Evolutionary conservation across 495 filamentous ascomycete genomes (phyloP).

Genomic region (Delitschia confertaspora): DNA sequence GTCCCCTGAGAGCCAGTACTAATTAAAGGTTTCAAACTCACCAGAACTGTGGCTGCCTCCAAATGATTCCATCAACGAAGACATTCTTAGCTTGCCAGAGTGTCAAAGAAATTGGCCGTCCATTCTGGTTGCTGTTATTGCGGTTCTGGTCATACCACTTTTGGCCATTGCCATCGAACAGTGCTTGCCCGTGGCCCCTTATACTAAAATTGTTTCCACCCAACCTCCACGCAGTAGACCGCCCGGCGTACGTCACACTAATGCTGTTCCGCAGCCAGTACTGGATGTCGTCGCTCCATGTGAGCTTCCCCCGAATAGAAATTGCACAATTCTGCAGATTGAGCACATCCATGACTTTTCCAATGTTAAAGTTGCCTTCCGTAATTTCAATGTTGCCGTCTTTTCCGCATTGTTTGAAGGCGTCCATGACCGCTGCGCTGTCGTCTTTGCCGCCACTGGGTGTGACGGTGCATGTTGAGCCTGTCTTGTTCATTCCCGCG

Average conservation of each 20-base stretch:
- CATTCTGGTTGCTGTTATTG: constrained; percentile 9
- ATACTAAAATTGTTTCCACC: constrained; percentile 16
- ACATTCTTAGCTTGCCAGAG: constrained; percentile 18
- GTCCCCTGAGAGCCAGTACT: background rate
- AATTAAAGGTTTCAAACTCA: background rate
- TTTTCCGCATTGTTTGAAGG: constrained; percentile 20
- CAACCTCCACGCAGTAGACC: constrained; percentile 18
- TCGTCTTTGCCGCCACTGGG: constrained; percentile 15
- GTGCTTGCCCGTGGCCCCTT: constrained; percentile 14
- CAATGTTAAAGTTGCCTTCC: constrained; percentile 20
- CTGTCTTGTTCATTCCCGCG: constrained; percentile 14
- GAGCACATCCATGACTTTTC: constrained; percentile 20
- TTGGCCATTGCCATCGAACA: constrained; percentile 26
- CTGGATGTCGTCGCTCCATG: constrained; percentile 17
- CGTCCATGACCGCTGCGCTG: constrained; percentile 8
- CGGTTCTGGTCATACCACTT: constrained; percentile 24
- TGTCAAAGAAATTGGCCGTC: constrained; percentile 18
- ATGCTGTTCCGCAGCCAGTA: constrained; percentile 22
- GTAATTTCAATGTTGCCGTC: constrained; percentile 16
- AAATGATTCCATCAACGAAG: constrained; percentile 20
- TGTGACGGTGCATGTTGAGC: constrained; percentile 10
- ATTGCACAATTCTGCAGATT: constrained; percentile 23
- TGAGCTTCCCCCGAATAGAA: constrained; percentile 18
- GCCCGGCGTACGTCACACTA: constrained; percentile 16
- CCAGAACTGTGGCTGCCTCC: constrained; percentile 23